Percentiles rank a stretch among this genome's conserved stretches.
These are phyloP conservation scores for Podospora appendiculata DNA, from an alignment of 495 filamentous ascomycete species.

Conservation along the genomic window DNA sequence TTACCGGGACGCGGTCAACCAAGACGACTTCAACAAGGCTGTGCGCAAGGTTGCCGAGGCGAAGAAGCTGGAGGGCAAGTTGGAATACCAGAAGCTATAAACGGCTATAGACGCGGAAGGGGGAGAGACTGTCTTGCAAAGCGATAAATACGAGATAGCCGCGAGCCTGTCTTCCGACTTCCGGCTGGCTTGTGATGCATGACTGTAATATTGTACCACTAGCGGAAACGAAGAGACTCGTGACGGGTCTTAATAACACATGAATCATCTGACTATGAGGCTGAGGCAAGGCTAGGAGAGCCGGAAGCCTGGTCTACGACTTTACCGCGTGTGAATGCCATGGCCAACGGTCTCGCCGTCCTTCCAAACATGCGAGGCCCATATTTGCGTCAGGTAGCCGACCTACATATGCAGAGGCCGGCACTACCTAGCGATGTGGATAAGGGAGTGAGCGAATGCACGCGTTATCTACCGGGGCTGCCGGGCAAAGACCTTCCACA, in stretches of 20 bases:
- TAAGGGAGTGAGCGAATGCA: too few relatives aligned
- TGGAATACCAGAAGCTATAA: slow-evolving; percentile 96
- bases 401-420: too few relatives aligned
- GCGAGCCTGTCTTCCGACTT: neutral
- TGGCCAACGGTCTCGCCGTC: too few relatives aligned
- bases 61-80: slow-evolving; percentile 97
- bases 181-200: neutral
- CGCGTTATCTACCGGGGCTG: too few relatives aligned
- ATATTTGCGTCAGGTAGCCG: too few relatives aligned
- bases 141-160: neutral
- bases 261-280: neutral
- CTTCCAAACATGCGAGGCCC: too few relatives aligned
- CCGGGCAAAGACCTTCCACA: too few relatives aligned
- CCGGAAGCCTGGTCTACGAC: too few relatives aligned
- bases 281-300: too few relatives aligned
- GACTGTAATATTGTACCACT: slow-evolving; percentile 19
- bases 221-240: neutral
- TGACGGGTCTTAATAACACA: neutral
- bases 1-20: slow-evolving; percentile 88
- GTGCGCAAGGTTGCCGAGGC: slow-evolving; percentile 93
- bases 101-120: neutral
- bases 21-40: slow-evolving; percentile 98
- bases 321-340: too few relatives aligned
- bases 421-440: too few relatives aligned
- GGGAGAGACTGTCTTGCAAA: neutral